phyloP scores from a whole-genome alignment of 2,329 filamentous ascomycete genomes.

The Fusarium sp. region DNA sequence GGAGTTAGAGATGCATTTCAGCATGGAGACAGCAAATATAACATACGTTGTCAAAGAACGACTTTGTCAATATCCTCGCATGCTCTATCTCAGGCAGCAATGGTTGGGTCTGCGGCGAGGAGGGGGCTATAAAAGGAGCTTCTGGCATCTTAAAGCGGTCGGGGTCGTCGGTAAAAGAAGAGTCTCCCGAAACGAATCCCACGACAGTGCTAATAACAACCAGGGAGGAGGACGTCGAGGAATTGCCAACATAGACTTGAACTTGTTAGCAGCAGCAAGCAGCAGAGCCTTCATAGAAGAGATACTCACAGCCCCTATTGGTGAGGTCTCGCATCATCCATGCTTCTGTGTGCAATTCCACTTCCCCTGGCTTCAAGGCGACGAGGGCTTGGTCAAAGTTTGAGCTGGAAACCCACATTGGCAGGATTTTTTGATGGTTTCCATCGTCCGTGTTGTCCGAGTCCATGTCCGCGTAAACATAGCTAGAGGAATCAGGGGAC shows the following conservation, averaged over 20 bases:
- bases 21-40: not conserved
- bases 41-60: constrained; percentile 71
- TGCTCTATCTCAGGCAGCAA: constrained; percentile 65
- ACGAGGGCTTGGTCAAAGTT: not conserved
- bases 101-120: not conserved
- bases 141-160: constrained; percentile 69
- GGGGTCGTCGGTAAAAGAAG: constrained; percentile 69
- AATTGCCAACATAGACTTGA: constrained; percentile 72
- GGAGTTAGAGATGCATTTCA: not conserved
- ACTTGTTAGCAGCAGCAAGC: constrained; percentile 26
- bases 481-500: not conserved
- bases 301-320: constrained; percentile 64
- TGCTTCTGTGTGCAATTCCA: constrained; percentile 64
- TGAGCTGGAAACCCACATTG: not conserved
- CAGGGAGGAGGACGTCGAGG: constrained; percentile 70
- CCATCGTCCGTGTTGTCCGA: not conserved
- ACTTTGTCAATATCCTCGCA: constrained; percentile 57
- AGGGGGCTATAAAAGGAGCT: constrained; percentile 60
- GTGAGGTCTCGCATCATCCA: constrained; percentile 71
- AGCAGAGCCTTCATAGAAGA: not conserved
- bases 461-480: not conserved
- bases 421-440: not conserved
- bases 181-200: constrained; percentile 64
- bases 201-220: constrained; percentile 72
- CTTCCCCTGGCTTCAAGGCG: constrained; percentile 62